phyloP scores from a whole-genome alignment of 768 basidiomycete genomes.

The Russula vinacea region DNA sequence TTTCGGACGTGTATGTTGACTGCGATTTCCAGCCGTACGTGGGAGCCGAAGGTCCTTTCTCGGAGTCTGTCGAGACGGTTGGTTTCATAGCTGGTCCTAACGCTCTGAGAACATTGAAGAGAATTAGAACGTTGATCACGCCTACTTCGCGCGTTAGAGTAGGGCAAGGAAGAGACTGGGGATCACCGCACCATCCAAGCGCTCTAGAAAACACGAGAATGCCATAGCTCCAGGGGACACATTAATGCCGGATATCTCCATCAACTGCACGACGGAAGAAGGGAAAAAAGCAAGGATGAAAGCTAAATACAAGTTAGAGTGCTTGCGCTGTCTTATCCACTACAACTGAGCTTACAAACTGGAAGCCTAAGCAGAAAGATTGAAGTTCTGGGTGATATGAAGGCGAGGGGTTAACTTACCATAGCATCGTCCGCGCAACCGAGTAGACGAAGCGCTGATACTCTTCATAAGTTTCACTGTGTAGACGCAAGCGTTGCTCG shows the following conservation, averaged over 20 bases:
- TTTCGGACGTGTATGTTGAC: not conserved
- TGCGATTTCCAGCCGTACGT: constrained; percentile 1
- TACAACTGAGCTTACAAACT: constrained; percentile 43
- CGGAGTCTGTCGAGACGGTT: not conserved
- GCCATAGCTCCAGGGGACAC: constrained; percentile 49
- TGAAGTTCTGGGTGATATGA: constrained; percentile 3
- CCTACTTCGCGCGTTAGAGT: constrained; percentile 42
- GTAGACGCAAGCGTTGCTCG: constrained; percentile 42
- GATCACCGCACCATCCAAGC: constrained; percentile 39
- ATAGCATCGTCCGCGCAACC: constrained; percentile 68
- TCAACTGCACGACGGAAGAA: constrained; percentile 50
- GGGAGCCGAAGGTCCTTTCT: constrained; percentile 15
- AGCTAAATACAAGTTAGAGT: constrained; percentile 40
- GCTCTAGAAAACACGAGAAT: constrained; percentile 42
- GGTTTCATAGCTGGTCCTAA: constrained; percentile 51
- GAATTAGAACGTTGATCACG: constrained; percentile 58
- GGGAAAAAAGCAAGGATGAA: constrained; percentile 61
- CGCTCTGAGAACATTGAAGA: constrained; percentile 66
- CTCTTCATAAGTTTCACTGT: constrained; percentile 39
- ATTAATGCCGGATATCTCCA: constrained; percentile 46
- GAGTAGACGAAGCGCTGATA: constrained; percentile 60
- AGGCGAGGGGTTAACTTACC: constrained; percentile 43
- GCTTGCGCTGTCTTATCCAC: constrained; percentile 11
- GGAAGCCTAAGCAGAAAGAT: constrained; percentile 48
- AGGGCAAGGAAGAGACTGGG: constrained; percentile 29